Evolutionary conservation across 768 basidiomycete species (phyloP).

Genomic region (Boletus pseudopeckii): DNA sequence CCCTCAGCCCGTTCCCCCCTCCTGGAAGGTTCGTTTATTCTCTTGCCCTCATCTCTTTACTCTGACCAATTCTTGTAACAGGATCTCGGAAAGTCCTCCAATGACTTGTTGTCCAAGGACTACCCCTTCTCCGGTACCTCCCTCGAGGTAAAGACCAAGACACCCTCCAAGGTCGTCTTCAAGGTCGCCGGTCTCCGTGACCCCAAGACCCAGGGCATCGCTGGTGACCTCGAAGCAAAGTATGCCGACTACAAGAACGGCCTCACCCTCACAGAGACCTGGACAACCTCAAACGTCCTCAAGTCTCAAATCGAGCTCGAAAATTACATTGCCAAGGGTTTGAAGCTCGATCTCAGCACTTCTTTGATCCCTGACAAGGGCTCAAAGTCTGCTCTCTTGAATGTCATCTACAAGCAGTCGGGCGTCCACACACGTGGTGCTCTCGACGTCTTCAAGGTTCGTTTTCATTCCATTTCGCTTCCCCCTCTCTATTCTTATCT

Average conservation of each 20-base stretch:
- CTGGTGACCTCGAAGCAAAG: slow-evolving; percentile 94
- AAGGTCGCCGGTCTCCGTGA: slow-evolving; percentile 85
- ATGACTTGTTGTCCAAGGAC: slow-evolving; percentile 91
- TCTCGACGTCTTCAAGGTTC: slow-evolving; percentile 92
- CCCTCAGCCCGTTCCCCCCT: slow-evolving; percentile 94
- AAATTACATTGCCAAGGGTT: slow-evolving; percentile 94
- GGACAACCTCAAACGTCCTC: slow-evolving; percentile 94
- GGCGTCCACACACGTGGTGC: slow-evolving; percentile 87
- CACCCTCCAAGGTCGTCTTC: slow-evolving; percentile 89
- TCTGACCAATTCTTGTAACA: slow-evolving; percentile 32
- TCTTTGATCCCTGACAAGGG: slow-evolving; percentile 84
- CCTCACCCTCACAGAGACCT: slow-evolving; percentile 89
- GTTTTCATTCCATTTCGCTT: slow-evolving; percentile 15
- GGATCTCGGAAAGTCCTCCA: slow-evolving; percentile 97
- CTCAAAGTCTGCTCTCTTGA: slow-evolving; percentile 78
- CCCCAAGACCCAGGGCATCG: slow-evolving; percentile 68
- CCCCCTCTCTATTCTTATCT: neutral
- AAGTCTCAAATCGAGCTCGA: slow-evolving; percentile 91
- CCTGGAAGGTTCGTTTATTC: slow-evolving; percentile 72
- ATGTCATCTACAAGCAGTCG: slow-evolving; percentile 91
- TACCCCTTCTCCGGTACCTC: slow-evolving; percentile 72
- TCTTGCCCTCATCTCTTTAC: neutral
- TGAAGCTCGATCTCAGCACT: slow-evolving; percentile 90
- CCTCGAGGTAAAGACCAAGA: slow-evolving; percentile 86
- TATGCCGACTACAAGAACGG: slow-evolving; percentile 90